Evolutionary conservation across 2,329 filamentous ascomycete genomes (phyloP).

Genomic region (Lecanicillium sp.): DNA sequence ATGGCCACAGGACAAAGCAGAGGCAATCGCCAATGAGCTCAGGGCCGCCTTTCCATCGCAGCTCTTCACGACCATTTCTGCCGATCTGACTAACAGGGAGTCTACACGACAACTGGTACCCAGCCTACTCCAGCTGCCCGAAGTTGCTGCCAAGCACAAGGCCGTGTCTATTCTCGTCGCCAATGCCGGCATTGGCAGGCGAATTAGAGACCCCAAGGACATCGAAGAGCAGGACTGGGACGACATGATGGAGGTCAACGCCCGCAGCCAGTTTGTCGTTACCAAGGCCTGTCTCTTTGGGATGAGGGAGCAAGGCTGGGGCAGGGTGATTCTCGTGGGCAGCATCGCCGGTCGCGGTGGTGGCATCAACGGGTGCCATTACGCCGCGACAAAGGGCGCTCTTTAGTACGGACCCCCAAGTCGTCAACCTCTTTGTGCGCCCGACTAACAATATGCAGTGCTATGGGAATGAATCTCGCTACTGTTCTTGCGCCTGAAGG

Average conservation of each 20-base stretch:
- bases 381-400: conserved; percentile 55
- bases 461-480: conserved; percentile 59
- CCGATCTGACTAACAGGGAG: conserved; percentile 20
- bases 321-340: conserved; percentile 56
- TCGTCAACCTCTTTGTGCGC: background rate
- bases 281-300: conserved; percentile 51
- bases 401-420: conserved; percentile 20
- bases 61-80: conserved; percentile 18
- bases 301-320: conserved; percentile 54
- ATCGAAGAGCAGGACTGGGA: conserved; percentile 59
- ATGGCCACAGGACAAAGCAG: conserved; percentile 19
- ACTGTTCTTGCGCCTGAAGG: conserved; percentile 50
- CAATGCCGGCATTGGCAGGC: conserved; percentile 60
- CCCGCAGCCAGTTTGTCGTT: conserved; percentile 52
- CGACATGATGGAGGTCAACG: conserved; percentile 54
- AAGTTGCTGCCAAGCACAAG: conserved; percentile 15
- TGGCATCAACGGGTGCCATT: conserved; percentile 55
- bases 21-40: conserved; percentile 19
- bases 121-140: conserved; percentile 11
- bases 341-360: conserved; percentile 56
- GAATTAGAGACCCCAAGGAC: conserved; percentile 47
- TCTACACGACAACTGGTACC: conserved; percentile 16
- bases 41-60: conserved; percentile 16
- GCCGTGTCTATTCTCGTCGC: conserved; percentile 47
- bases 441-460: conserved; percentile 23